These are phyloP conservation scores for Fusarium denticulatum DNA, from an alignment of 2,329 filamentous ascomycete genomes.

Conservation along the genomic window DNA sequence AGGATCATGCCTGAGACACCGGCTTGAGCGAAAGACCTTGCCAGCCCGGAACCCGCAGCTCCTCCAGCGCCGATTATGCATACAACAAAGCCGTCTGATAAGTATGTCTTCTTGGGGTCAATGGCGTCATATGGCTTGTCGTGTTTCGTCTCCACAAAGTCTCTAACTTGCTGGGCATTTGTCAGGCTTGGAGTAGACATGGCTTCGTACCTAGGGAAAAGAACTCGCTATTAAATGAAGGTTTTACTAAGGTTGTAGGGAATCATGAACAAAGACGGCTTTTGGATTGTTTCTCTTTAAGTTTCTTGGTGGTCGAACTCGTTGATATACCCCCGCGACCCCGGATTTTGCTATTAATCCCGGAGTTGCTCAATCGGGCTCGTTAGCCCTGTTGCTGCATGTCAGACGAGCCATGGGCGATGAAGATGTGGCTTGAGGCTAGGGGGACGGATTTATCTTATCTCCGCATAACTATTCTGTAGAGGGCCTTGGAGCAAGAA, in stretches of 20 bases:
- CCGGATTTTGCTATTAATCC: background rate
- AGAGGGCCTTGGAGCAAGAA: background rate
- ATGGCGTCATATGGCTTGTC: background rate
- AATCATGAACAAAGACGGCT: background rate
- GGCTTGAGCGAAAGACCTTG: conserved; percentile 1
- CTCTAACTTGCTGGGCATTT: background rate
- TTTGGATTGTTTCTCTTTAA: too few relatives aligned
- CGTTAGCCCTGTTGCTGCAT: background rate
- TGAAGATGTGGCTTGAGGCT: background rate
- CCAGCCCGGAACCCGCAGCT: background rate
- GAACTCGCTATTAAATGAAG: background rate
- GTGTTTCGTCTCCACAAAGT: background rate
- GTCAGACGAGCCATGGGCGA: background rate
- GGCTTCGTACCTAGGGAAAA: background rate
- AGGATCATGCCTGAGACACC: background rate
- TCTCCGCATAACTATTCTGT: background rate
- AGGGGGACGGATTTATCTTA: background rate
- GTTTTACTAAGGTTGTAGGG: rapidly evolving
- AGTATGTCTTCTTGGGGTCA: background rate
- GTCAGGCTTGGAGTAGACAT: background rate
- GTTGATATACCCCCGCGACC: background rate
- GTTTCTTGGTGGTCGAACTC: too few relatives aligned
- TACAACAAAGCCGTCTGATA: background rate
- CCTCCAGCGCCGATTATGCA: conserved; percentile 16
- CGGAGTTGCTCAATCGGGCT: background rate